phyloP scores from a whole-genome alignment of 73 alveolate genomes.

The Symbiodinium pilosum region DNA sequence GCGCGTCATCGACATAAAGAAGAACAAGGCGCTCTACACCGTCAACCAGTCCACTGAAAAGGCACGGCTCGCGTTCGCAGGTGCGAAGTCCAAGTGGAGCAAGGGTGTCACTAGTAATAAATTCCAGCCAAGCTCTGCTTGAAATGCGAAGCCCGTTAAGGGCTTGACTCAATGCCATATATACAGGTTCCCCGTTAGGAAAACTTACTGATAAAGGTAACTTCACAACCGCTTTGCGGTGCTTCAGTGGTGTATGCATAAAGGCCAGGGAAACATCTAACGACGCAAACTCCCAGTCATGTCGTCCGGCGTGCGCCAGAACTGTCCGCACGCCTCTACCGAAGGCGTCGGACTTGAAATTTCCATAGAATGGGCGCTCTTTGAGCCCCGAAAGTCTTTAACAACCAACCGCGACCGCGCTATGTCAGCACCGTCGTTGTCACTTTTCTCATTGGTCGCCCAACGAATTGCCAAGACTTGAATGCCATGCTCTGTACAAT shows the following conservation, averaged over 20 bases:
- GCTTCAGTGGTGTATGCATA: background rate
- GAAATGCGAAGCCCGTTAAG: background rate
- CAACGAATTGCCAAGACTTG: background rate
- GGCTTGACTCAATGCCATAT: background rate
- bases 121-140: background rate
- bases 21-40: background rate
- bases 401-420: background rate
- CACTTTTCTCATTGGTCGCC: background rate
- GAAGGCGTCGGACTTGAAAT: background rate
- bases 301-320: background rate
- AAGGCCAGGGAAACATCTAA: background rate
- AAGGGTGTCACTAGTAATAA: background rate
- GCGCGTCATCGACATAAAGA: background rate
- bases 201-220: background rate
- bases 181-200: background rate
- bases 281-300: background rate
- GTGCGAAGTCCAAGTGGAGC: background rate
- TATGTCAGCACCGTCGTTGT: background rate
- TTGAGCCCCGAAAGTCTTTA: background rate
- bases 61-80: background rate
- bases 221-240: background rate
- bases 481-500: background rate
- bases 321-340: background rate
- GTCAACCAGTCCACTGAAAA: background rate
- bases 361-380: background rate